Conservation (phyloP, 2,329 filamentous ascomycete genomes). For the Emmonsiellopsis sp. region DNA sequence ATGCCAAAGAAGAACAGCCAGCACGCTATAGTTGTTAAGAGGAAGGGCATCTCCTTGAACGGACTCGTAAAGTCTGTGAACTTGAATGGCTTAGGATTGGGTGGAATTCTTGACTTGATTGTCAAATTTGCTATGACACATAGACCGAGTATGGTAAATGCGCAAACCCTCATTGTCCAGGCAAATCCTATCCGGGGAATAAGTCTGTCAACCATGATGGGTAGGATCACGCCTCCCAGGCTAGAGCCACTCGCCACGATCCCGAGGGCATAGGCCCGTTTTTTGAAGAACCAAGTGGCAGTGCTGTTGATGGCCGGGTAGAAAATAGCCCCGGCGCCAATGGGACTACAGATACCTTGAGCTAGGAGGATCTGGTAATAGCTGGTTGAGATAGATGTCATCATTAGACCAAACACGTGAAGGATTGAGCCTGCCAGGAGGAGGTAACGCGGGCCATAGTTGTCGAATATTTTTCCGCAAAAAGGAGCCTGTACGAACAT, state of each 20-base stretch:
- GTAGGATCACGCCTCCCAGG: slow-evolving; percentile 52
- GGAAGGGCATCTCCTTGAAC: slow-evolving; percentile 40
- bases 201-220: slow-evolving; percentile 51
- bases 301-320: slow-evolving; percentile 32
- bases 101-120: slow-evolving; percentile 38
- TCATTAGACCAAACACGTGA: slow-evolving; percentile 52
- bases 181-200: slow-evolving; percentile 45
- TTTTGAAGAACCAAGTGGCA: slow-evolving; percentile 45
- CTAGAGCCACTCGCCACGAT: slow-evolving; percentile 47
- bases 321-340: slow-evolving; percentile 44
- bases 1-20: slow-evolving; percentile 54
- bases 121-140: slow-evolving; percentile 46
- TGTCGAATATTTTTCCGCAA: slow-evolving; percentile 57
- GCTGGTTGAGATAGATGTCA: slow-evolving; percentile 44
- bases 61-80: slow-evolving; percentile 40
- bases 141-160: slow-evolving; percentile 54
- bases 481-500: slow-evolving; percentile 44
- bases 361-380: slow-evolving; percentile 51
- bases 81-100: slow-evolving; percentile 32
- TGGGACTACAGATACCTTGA: slow-evolving; percentile 45
- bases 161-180: slow-evolving; percentile 49
- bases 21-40: slow-evolving; percentile 35
- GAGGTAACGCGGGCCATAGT: slow-evolving; percentile 51
- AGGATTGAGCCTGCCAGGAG: slow-evolving; percentile 43
- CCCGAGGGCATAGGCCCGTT: slow-evolving; percentile 46